Evolutionary conservation across 2,329 filamentous ascomycete genomes (phyloP).

Genomic region (Phialophora chinensis): DNA sequence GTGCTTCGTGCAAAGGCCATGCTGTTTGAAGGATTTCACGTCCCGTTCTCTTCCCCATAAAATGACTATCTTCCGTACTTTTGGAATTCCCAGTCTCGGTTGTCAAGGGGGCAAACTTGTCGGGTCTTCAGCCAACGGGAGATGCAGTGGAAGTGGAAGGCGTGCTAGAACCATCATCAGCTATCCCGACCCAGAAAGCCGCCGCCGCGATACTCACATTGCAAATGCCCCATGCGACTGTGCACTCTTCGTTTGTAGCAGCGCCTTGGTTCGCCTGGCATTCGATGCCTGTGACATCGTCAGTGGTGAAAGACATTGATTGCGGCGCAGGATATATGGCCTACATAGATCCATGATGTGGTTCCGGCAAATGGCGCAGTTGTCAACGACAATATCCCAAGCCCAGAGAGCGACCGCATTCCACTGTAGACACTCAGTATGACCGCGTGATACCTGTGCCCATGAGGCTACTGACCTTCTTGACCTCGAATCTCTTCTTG

Average conservation of each 20-base stretch:
- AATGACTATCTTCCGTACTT: conserved; percentile 78
- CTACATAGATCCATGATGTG: conserved; percentile 99
- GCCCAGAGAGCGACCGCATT: conserved; percentile 98
- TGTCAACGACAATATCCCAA: conserved; percentile 99
- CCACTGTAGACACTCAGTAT: conserved; percentile 68
- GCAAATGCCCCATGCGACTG: conserved; percentile 98
- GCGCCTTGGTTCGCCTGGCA: conserved; percentile 99
- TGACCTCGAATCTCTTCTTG: conserved; percentile 98
- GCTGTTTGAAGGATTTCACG: background rate
- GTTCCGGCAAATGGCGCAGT: conserved; percentile 98
- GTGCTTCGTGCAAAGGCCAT: background rate
- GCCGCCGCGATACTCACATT: conserved; percentile 69
- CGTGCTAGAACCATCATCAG: conserved; percentile 68
- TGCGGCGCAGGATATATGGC: conserved; percentile 42
- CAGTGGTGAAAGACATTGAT: conserved; percentile 5
- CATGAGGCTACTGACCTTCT: conserved; percentile 72
- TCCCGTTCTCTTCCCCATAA: background rate
- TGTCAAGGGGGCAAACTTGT: conserved; percentile 96
- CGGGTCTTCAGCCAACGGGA: conserved; percentile 99
- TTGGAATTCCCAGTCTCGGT: conserved; percentile 99
- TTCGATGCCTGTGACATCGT: conserved; percentile 73
- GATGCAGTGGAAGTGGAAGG: conserved; percentile 99
- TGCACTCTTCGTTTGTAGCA: conserved; percentile 96
- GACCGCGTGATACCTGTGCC: conserved; percentile 48
- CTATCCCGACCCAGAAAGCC: conserved; percentile 10